Percentiles rank a stretch among this genome's conserved stretches.
Evolutionary conservation across 805 yeast species (phyloP).

Genomic region (Candida anglica): DNA sequence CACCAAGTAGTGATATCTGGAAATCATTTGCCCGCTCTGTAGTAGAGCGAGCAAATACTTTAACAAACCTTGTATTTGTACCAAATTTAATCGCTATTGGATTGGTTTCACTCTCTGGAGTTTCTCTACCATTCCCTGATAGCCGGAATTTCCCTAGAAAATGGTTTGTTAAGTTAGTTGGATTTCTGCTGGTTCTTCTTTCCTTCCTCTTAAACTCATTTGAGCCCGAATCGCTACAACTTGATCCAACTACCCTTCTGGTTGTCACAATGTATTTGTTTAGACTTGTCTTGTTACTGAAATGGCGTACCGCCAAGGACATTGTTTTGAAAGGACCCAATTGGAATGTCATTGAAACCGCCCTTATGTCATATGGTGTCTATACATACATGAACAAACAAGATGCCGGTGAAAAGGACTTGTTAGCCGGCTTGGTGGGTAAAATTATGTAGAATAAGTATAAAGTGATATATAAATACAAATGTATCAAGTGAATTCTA

Average conservation of each 20-base stretch:
- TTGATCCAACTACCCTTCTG: conserved; percentile 22
- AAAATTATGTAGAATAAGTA: too few species aligned
- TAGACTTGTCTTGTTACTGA: conserved; percentile 31
- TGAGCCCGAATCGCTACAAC: too few species aligned
- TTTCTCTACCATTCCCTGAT: conserved; percentile 24
- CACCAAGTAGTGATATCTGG: not conserved
- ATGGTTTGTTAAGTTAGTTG: conserved; percentile 30
- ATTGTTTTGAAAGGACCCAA: conserved; percentile 25
- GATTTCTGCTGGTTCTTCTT: conserved; percentile 14
- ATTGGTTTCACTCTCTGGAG: conserved; percentile 21
- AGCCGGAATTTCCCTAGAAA: conserved; percentile 16
- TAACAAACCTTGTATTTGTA: conserved; percentile 29
- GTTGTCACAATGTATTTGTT: conserved; percentile 28
- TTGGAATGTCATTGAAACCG: conserved; percentile 31
- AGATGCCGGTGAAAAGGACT: conserved; percentile 14
- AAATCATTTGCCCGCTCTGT: conserved; percentile 5
- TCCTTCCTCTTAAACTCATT: conserved; percentile 10
- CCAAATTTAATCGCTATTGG: conserved; percentile 35
- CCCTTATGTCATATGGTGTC: conserved; percentile 30
- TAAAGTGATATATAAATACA: too few species aligned
- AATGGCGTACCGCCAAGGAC: conserved; percentile 39
- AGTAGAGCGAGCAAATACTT: conserved; percentile 25
- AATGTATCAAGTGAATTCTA: too few species aligned
- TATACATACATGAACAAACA: conserved; percentile 36
- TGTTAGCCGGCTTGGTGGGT: conserved; percentile 14